These are phyloP conservation scores for Paraconiothyrium sp. DNA, from an alignment of 2,329 filamentous ascomycete genomes.

Conservation along the genomic window DNA sequence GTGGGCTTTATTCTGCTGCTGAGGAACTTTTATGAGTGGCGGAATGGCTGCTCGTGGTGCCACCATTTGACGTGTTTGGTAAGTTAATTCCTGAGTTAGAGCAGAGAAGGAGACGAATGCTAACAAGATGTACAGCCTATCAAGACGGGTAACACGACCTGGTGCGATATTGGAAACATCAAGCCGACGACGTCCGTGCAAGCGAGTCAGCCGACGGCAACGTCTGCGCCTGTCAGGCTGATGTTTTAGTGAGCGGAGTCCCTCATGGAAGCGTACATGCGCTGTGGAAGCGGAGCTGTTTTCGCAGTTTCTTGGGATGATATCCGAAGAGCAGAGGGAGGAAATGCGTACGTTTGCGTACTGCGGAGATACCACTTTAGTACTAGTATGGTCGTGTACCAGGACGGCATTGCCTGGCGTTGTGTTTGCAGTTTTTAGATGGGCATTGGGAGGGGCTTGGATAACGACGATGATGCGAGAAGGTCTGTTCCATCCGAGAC, in stretches of 20 bases:
- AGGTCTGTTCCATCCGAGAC: not conserved
- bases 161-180: constrained; percentile 49
- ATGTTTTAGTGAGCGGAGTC: not conserved
- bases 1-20: constrained; percentile 87
- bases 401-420: constrained; percentile 7
- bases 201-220: not conserved
- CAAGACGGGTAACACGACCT: constrained; percentile 38
- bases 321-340: no score
- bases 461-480: not conserved
- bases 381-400: not conserved
- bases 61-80: constrained; percentile 94
- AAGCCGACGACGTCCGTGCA: constrained; percentile 28
- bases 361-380: constrained; percentile 7
- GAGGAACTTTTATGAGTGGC: constrained; percentile 88
- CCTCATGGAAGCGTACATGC: not conserved
- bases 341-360: not conserved
- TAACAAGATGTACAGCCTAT: constrained; percentile 29
- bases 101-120: not conserved
- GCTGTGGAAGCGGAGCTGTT: not conserved
- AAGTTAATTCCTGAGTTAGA: constrained; percentile 56
- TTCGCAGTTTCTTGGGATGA: no score
- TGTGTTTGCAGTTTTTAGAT: not conserved
- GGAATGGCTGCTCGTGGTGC: constrained; percentile 86
- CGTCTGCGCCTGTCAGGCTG: not conserved
- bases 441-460: not conserved